Evolutionary conservation across 139 green algal species (phyloP).

Genomic region (Closterium sp.): DNA sequence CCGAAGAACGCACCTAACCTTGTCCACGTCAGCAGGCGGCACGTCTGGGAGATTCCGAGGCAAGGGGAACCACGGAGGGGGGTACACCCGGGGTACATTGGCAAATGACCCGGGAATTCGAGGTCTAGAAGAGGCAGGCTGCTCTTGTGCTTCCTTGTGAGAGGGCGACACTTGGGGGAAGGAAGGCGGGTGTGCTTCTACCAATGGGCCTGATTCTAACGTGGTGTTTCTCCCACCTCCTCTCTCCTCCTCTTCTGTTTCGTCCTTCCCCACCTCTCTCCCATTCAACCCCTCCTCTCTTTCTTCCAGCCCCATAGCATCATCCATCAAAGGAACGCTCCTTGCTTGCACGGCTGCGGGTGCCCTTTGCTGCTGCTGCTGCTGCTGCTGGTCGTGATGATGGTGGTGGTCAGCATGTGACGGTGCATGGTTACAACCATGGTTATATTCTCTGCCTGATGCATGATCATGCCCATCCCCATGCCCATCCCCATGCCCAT

Average conservation of each 20-base stretch:
- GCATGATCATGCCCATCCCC: background rate
- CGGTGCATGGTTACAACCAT: background rate
- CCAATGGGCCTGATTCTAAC: no score
- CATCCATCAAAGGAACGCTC: background rate
- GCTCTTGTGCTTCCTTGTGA: slow-evolving; percentile 14
- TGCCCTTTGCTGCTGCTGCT: background rate
- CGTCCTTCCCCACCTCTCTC: background rate
- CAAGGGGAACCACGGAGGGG: background rate
- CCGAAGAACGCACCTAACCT: slow-evolving; percentile 46
- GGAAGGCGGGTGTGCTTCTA: no score
- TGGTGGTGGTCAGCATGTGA: background rate
- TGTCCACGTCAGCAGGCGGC: slow-evolving; percentile 35
- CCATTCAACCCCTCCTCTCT: background rate
- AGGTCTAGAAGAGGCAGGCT: background rate
- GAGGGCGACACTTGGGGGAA: no score
- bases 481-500: background rate
- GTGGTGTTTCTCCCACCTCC: no score
- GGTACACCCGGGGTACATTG: background rate
- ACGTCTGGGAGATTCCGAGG: background rate
- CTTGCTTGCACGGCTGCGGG: background rate
- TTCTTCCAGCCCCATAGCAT: background rate
- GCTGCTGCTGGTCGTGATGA: background rate
- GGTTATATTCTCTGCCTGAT: background rate
- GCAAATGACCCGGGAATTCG: no score
- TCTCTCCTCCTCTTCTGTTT: background rate